A percentile compares a stretch with the other conserved stretches of the same genome.
These are phyloP conservation scores for Geotrichum bryndzae DNA, from an alignment of 1,139 yeast species.

Conservation along the genomic window DNA sequence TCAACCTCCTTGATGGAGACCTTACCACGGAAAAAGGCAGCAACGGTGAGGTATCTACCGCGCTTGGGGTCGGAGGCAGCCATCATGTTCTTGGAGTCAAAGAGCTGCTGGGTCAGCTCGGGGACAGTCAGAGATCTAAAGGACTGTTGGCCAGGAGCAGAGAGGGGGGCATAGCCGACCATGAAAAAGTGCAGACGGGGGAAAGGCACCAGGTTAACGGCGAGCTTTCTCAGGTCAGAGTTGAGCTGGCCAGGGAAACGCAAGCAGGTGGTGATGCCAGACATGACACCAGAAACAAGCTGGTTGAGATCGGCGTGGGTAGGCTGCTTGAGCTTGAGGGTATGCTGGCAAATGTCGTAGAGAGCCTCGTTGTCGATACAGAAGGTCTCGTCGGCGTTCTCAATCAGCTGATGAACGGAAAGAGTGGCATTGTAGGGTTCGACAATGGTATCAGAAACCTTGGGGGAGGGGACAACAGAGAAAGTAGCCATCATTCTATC, in stretches of 20 bases:
- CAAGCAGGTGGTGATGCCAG: conserved; percentile 43
- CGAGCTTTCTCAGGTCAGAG: conserved; percentile 43
- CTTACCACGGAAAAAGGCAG: conserved; percentile 44
- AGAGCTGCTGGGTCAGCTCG: conserved; percentile 43
- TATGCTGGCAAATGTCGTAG: conserved; percentile 40
- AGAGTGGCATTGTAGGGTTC: conserved; percentile 43
- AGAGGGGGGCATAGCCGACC: conserved; percentile 43
- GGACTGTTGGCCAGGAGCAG: conserved; percentile 36
- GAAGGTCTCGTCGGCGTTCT: conserved; percentile 42
- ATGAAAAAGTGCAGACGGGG: conserved; percentile 45
- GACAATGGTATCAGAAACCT: conserved; percentile 42
- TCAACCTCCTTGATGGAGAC: conserved; percentile 44
- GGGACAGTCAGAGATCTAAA: conserved; percentile 41
- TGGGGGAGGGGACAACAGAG: conserved; percentile 43
- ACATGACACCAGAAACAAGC: conserved; percentile 42
- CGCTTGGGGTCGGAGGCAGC: conserved; percentile 42
- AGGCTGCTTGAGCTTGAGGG: conserved; percentile 39
- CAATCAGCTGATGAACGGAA: conserved; percentile 42
- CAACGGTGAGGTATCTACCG: conserved; percentile 42
- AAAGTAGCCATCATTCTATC: conserved; percentile 45
- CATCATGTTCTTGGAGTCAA: conserved; percentile 42
- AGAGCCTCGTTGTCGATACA: conserved; percentile 45
- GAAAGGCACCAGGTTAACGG: conserved; percentile 45
- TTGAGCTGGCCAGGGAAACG: conserved; percentile 45
- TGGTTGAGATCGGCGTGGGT: conserved; percentile 40